Base-by-base conservation (phyloP, 2,329 filamentous ascomycete genomes). In the Falciphora oryzae region DNA sequence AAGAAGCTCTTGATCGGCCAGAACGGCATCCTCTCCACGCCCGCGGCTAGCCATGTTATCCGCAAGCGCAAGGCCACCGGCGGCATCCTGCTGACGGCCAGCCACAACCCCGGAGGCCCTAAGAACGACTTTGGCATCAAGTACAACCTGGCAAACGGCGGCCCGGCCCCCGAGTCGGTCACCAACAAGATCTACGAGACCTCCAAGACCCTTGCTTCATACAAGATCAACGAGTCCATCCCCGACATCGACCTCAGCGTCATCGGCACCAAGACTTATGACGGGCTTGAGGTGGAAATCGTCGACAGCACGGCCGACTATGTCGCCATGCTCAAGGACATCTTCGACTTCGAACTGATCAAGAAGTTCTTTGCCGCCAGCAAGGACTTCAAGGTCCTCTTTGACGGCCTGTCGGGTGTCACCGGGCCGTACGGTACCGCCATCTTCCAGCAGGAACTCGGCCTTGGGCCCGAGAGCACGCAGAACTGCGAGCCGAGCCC, bases 91-190 rank as follows among this genome's bases (percentile, higher is more conserved):
- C 82, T 99, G 79, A 99, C 95, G 68, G 95, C 95, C 71, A 97
- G 93, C 77, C 95, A 99, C 84, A 99, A 99, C 82, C 93, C 95
- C 67, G 95, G 95, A 78, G 92, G 93, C 63, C 95, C 95, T 67
- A 90, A 87, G 71, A 90, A 95, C 76, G 95, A 99, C 80, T 99
- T 99, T 73, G 95, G 95, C 72, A 99, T 99, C 88, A 99, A 99
- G 83, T 99, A 99, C 86, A 99, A 99, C 84, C 84, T 99, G 66
- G 84, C 92, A 77, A 98, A 99, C 75, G 95, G 95, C 72, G 95
- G 93, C 65, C 95, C 95, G 58, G 95, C 95, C 65, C 95, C 95
- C 66, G 95, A 99, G 79, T 89, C 91, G 64, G 92, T 99, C 70
- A 99, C 95, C 70, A 96, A 99, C 87, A 97, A 96, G 83, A 98